Evolutionary conservation across 2,329 filamentous ascomycete genomes (phyloP), one percentile per base, ranked within the genome.

Genomic region (Penicillium sp.): DNA sequence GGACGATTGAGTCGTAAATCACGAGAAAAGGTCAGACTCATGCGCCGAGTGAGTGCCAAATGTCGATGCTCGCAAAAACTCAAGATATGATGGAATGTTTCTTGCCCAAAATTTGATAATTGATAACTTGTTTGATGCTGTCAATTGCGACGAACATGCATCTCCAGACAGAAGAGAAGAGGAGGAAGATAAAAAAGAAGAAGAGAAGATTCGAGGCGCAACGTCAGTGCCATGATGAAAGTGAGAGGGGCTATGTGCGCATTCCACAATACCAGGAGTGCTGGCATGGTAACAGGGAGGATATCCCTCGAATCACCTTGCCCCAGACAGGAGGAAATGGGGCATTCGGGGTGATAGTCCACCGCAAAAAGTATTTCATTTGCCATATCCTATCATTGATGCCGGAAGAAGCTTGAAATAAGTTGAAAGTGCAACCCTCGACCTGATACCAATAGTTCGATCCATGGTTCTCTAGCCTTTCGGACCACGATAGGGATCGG

Each of bases 261-360:
- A 64, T 64, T 64, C 61, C 61, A 58, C 26, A 46, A 47, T 31
- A 47, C 48, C 23, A 56, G 55, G 53, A 57, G 48, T 53, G 52
- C 57, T 62, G 61, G 61, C 54, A 64, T 64, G 61, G 60, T 60
- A 63, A 64, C 61, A 64, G 54, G 55, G 57, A 48, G 46, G 52
- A 13, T 41, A 54, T 53, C 54, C 54, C 57, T 59, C 50, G 50
- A 54, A 50, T 54, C 56, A 57, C 49, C 18, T 21, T 51, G 45
- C 52, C 54, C 55, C 52, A 48, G 24, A 34, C 45, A 41, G 51
- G 54, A 33, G 23, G 34, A 42, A 18, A 43, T 23, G 28, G 31
- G 34, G 46, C 29, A 16, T 45, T 24, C 36, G 21, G 18, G 34
- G 28, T n/a, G 8, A 33, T 13, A 28, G 6, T 36, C 10, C 31